Evolutionary conservation across 2,329 filamentous ascomycete genomes (phyloP), one percentile per base, ranked within the genome.

Genomic region (Paraphoma chrysanthemicola): DNA sequence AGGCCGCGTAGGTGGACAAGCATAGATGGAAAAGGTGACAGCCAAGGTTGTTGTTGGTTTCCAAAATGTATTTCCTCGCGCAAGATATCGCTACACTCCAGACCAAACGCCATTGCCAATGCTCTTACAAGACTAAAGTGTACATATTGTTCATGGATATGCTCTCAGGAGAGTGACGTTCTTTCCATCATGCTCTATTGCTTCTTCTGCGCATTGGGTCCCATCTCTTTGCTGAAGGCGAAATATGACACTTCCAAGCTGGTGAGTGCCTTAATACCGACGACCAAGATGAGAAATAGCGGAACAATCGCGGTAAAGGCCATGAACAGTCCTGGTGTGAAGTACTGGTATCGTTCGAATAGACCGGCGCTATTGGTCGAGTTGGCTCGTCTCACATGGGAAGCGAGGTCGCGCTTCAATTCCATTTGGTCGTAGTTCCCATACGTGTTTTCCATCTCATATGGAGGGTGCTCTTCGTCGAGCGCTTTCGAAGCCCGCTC

Each of bases 201-300:
- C 75, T 87, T 96, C 86, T 93, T 96, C 79, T 96, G 91, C 31
- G 90, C 90, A 38, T 88, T 83, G n/a, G 92, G 91, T 0, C 93
- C 92, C 83, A 92, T 96, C 68, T 97, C 94, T 83, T 97, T 97
- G 75, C 96, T 94, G 74, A 98, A 99, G 1, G 95, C 93, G 61
- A 91, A 92, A 76, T 98, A 98, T 1, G 92, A 91, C 30, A 98
- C 92, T 76, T 97, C 85, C 16, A 99, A 83, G 65, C 92, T 94
- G 6, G 86, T 82, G 11, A 98, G 82, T 12, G 91, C 93, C 57
- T 79, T 86, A 53, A 98, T 80, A 12, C 90, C 95, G 54, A 93
- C 88, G 64, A 89, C 89, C 6, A 97, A 81, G 64, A 98, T 93
- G 29, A 86, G 80, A 58, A 96, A 78, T 47, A 97, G 83, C 39